These are phyloP conservation scores for Phytopythium mirpurense DNA, from an alignment of 352 stramenopile genomes.

Conservation along the genomic window DNA sequence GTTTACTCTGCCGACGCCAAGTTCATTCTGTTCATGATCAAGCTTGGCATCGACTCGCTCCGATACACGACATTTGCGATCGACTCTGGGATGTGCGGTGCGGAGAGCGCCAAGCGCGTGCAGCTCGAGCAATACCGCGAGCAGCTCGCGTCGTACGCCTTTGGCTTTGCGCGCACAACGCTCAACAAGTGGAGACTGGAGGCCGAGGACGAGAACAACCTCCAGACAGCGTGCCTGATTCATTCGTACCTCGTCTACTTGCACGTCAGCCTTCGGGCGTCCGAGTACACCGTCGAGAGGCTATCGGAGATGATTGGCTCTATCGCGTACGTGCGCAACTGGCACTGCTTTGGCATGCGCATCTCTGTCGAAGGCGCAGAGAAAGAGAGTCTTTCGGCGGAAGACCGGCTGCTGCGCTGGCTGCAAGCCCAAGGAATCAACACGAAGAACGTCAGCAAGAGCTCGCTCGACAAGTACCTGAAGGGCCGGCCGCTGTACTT, in stretches of 20 bases:
- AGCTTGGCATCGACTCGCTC: slow-evolving; percentile 72
- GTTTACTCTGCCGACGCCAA: slow-evolving; percentile 79
- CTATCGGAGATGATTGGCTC: slow-evolving; percentile 74
- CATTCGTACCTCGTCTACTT: slow-evolving; percentile 76
- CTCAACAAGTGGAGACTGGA: slow-evolving; percentile 77
- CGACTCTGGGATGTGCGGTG: slow-evolving; percentile 30
- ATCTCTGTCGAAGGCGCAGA: slow-evolving; percentile 47
- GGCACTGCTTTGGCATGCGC: slow-evolving; percentile 89
- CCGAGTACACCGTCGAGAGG: slow-evolving; percentile 65
- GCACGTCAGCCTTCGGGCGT: slow-evolving; percentile 58
- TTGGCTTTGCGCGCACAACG: slow-evolving; percentile 66
- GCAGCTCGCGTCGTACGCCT: slow-evolving; percentile 48
- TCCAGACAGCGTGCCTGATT: slow-evolving; percentile 81
- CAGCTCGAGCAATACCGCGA: slow-evolving; percentile 51
- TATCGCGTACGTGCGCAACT: slow-evolving; percentile 86
- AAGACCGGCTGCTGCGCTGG: slow-evolving; percentile 82
- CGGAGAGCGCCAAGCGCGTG: slow-evolving; percentile 24
- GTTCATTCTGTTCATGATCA: slow-evolving; percentile 88
- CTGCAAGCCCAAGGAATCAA: slow-evolving; percentile 88
- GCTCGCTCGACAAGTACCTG: slow-evolving; percentile 83
- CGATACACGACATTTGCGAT: slow-evolving; percentile 77
- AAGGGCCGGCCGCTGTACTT: slow-evolving; percentile 81
- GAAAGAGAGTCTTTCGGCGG: slow-evolving; percentile 44
- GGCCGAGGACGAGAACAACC: slow-evolving; percentile 65
- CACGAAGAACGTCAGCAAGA: slow-evolving; percentile 76